phyloP scores from a whole-genome alignment of 2,329 filamentous ascomycete genomes.

The Colletotrichum navitas region DNA sequence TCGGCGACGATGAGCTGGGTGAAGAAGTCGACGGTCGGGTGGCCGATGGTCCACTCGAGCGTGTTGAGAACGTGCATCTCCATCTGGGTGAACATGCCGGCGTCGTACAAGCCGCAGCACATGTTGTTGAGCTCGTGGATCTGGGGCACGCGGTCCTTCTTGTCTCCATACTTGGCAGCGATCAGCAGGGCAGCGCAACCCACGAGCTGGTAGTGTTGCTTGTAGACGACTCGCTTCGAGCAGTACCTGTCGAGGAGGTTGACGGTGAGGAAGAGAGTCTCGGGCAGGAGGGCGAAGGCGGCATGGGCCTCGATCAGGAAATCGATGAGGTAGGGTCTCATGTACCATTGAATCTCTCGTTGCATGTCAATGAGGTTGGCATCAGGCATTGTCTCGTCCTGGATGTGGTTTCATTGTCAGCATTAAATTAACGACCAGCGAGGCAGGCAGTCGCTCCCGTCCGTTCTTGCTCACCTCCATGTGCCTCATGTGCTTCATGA shows the following conservation, averaged over 20 bases:
- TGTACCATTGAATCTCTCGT: slow-evolving; percentile 99
- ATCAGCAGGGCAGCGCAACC: slow-evolving; percentile 96
- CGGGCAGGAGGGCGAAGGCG: slow-evolving; percentile 92
- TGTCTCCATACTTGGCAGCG: slow-evolving; percentile 97
- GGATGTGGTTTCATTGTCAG: slow-evolving; percentile 7
- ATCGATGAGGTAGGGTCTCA: slow-evolving; percentile 97
- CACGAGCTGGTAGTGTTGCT: slow-evolving; percentile 98
- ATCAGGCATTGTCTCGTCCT: slow-evolving; percentile 90
- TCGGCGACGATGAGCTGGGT: slow-evolving; percentile 88
- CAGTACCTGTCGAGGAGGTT: slow-evolving; percentile 98
- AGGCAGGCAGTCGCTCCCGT: not conserved
- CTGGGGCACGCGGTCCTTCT: slow-evolving; percentile 98
- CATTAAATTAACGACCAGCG: not conserved
- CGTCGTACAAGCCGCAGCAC: slow-evolving; percentile 98
- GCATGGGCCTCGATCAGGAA: slow-evolving; percentile 98
- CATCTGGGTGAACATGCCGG: slow-evolving; percentile 99
- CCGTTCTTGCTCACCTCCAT: slow-evolving; percentile 79
- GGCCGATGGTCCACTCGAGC: slow-evolving; percentile 94
- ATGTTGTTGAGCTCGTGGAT: slow-evolving; percentile 98
- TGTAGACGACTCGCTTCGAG: slow-evolving; percentile 97
- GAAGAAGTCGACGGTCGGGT: slow-evolving; percentile 96
- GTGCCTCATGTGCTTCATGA: slow-evolving; percentile 91
- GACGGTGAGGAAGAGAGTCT: slow-evolving; percentile 95
- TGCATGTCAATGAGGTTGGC: slow-evolving; percentile 99
- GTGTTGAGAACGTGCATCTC: slow-evolving; percentile 99